These are phyloP conservation scores for Luffa aegyptiaca DNA, from an alignment of 306 rosid genomes.

Conservation along the genomic window DNA sequence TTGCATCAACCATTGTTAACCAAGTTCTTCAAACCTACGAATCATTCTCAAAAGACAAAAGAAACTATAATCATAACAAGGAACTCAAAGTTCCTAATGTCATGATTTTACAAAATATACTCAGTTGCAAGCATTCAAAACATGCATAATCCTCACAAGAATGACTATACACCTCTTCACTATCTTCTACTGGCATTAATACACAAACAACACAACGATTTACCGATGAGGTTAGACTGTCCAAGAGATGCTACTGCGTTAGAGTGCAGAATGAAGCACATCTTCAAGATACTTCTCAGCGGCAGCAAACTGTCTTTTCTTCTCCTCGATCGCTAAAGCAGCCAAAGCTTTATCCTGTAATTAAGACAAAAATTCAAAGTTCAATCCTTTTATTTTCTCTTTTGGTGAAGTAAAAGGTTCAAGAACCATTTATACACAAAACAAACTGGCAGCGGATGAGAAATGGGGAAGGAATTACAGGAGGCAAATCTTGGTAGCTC, in stretches of 20 bases:
- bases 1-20: neutral
- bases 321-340: conserved; percentile 93
- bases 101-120: conserved; percentile 5
- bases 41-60: neutral
- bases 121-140: neutral
- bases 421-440: neutral
- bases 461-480: conserved; percentile 31
- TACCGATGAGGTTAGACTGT: neutral
- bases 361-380: neutral
- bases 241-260: conserved; percentile 20
- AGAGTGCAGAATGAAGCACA: conserved; percentile 79
- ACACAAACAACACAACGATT: neutral
- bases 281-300: conserved; percentile 96
- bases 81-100: neutral
- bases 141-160: neutral
- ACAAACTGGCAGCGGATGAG: neutral
- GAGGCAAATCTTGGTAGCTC: conserved; percentile 95
- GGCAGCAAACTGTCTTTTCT: conserved; percentile 80
- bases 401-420: neutral
- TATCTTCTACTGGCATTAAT: neutral
- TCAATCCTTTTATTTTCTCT: neutral
- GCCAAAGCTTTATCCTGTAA: conserved; percentile 93
- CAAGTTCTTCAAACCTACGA: neutral
- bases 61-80: neutral
- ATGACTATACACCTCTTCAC: conserved; percentile 4